Evolutionary conservation across 1,139 yeast genomes (phyloP).

Genomic region (Yamadazyma dushanensis): DNA sequence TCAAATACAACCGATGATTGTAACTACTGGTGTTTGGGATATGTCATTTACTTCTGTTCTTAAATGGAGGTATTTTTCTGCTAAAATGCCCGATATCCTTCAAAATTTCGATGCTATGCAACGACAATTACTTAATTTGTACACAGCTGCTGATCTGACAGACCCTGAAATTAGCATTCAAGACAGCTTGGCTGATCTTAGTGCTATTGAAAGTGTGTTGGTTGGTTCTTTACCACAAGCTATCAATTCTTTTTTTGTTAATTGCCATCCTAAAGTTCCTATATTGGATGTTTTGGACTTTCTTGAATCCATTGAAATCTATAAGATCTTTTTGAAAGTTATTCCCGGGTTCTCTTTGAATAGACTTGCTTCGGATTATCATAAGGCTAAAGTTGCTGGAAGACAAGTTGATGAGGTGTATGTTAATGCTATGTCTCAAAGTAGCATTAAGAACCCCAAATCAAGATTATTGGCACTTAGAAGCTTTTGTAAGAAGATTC

Average conservation of each 20-base stretch:
- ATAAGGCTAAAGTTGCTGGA: conserved; percentile 5
- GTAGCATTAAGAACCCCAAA: conserved; percentile 19
- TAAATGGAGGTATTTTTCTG: conserved; percentile 33
- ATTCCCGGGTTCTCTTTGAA: conserved; percentile 24
- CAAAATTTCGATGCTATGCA: conserved; percentile 17
- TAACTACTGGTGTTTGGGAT: conserved; percentile 30
- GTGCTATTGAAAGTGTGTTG: conserved; percentile 23
- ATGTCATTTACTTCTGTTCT: conserved; percentile 25
- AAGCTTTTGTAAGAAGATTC: conserved; percentile 26
- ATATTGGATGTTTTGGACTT: conserved; percentile 31
- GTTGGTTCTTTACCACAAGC: conserved; percentile 18
- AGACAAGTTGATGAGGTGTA: conserved; percentile 12
- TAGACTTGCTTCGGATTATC: conserved; percentile 23
- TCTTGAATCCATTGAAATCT: conserved; percentile 32
- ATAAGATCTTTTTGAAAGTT: conserved; percentile 21
- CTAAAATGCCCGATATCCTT: conserved; percentile 18
- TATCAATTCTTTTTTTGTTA: conserved; percentile 34
- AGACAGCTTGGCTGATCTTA: conserved; percentile 18
- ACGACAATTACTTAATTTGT: conserved; percentile 18
- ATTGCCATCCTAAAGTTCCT: conserved; percentile 39
- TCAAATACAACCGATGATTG: background rate
- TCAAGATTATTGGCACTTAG: conserved; percentile 23
- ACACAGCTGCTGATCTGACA: conserved; percentile 15
- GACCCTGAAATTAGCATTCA: conserved; percentile 11
- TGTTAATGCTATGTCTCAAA: conserved; percentile 6